Conservation (phyloP, 768 basidiomycete species). For the Solioccasus polychromus region DNA sequence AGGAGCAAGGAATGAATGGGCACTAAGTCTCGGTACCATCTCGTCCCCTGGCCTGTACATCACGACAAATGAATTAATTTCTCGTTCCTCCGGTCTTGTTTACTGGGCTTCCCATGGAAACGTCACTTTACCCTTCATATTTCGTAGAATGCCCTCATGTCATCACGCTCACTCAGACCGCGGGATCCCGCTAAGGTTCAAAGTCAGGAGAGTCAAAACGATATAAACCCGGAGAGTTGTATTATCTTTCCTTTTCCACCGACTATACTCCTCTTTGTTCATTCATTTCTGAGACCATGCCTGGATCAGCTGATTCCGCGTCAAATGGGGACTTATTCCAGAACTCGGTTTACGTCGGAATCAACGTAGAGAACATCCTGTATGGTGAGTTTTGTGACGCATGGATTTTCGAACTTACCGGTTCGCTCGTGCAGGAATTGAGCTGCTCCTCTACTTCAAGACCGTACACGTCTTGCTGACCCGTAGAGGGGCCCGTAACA, state of each 20-base stretch:
- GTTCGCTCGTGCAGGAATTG: conserved; percentile 16
- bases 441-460: conserved; percentile 23
- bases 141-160: neutral
- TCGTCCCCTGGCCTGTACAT: neutral
- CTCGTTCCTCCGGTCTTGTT: neutral
- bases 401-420: neutral
- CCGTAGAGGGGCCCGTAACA: conserved; percentile 1
- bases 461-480: conserved; percentile 15
- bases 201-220: neutral
- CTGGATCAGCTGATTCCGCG: neutral
- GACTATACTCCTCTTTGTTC: neutral
- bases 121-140: neutral
- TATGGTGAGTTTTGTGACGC: conserved; percentile 18
- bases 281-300: neutral
- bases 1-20: no score
- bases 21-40: no score
- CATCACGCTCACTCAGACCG: neutral
- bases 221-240: conserved; percentile 3
- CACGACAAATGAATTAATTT: neutral
- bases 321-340: conserved; percentile 2
- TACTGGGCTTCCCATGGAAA: conserved; percentile 3
- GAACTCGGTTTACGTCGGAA: conserved; percentile 13
- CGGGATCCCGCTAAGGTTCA: neutral
- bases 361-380: conserved; percentile 17
- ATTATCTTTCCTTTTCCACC: neutral